These are phyloP conservation scores for Solanum pinnatisectum DNA, from an alignment of 257 asterid species.

Conservation along the genomic window DNA sequence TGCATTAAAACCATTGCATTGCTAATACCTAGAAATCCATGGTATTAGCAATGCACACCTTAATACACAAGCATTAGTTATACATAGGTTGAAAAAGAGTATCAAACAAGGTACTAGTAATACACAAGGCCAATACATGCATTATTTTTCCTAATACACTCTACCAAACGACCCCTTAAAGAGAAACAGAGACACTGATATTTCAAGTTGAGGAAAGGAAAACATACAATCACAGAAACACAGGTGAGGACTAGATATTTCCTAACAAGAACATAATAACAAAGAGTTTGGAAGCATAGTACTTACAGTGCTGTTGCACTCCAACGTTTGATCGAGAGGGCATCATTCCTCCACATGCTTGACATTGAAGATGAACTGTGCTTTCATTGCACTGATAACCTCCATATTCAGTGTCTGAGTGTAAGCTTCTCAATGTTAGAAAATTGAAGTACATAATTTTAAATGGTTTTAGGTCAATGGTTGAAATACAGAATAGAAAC, in stretches of 20 bases:
- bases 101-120: too few species aligned
- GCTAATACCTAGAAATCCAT: too few species aligned
- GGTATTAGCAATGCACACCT: too few species aligned
- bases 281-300: background rate
- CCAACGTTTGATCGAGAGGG: constrained; percentile 59
- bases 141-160: too few species aligned
- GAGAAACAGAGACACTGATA: background rate
- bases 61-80: too few species aligned
- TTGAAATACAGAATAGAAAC: background rate
- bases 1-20: too few species aligned
- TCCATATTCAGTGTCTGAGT: constrained; percentile 49
- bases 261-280: background rate
- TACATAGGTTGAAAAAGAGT: too few species aligned
- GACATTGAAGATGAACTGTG: constrained; percentile 91
- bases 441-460: background rate
- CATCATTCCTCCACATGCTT: constrained; percentile 89
- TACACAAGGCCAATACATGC: too few species aligned
- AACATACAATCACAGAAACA: background rate
- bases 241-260: background rate
- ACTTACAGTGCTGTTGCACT: constrained; percentile 74
- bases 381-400: constrained; percentile 68
- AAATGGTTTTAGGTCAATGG: background rate
- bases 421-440: constrained; percentile 2
- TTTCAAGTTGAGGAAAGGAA: background rate
- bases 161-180: background rate